Base-by-base conservation (phyloP, 2,329 filamentous ascomycete species). In the Fusarium sp. region DNA sequence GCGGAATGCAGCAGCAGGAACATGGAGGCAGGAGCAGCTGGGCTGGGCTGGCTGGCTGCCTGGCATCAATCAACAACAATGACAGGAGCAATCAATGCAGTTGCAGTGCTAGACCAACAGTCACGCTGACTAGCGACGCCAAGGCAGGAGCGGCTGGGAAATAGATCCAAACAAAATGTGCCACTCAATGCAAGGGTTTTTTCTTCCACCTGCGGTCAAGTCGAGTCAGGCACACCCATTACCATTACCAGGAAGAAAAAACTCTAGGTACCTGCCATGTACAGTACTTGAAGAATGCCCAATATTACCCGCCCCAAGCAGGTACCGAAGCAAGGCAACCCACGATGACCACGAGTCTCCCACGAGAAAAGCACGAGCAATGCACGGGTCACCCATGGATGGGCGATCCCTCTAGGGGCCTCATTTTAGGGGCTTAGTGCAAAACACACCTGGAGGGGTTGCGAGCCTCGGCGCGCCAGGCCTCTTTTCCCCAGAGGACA, bases 371-470 rank as follows among this genome's bases (percentile, higher is more conserved):
- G 39, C 61, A 64, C 61, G 72, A 74, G 72, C 56, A 45, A 74
- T 64, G 58, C 65, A 69, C 65, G 56, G 72, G 65, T 63, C 56
- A 60, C 45, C 64, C 57, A 65, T 65, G 64, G 58, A 64, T 57
- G 73, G 69, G 18, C 65, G 65, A 75, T 75, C 72, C 59, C 65
- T 66, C 64, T 74, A 71, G 63, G 61, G 62, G 61, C 61, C 62
- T 74, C 43, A 65, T 64, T 62, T 67, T 50, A 39, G 45, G 33
- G 64, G 64, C 41, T 33, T 61, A 10, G 64, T 43, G 64, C n/a
- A 29, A 8, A 8, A 9, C 27, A 6, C 29, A 35, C 13, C 14
- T 35, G 14, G 54, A 37, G 54, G 54, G 31, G 54, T 39, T 18
- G 45, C 13, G 24, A 61, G 18, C 41, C 64, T 61, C 33, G 65